Evolutionary conservation across 2,329 filamentous ascomycete genomes (phyloP), one percentile per base, ranked within the genome.

Genomic region (Akanthomyces lecanii): DNA sequence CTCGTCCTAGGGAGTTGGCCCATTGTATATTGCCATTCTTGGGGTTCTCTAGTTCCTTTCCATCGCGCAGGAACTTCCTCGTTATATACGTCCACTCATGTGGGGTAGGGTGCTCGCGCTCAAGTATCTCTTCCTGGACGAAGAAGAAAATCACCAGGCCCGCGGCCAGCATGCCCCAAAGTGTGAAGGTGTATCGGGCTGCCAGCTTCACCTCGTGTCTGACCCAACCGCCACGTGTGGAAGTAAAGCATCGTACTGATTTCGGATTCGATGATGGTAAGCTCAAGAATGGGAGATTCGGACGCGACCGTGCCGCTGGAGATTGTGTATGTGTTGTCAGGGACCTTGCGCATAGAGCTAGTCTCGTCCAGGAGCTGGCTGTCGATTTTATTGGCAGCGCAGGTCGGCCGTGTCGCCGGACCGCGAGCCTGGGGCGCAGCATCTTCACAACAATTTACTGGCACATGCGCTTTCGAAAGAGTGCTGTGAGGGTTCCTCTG

Each of bases 101-200:
- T 1, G 94, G 93, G 1, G 91, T 93, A 0, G 92, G 92, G 72
- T 88, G 91, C 59, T 84, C 80, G 54, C 88, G 83, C 76, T 97
- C 92, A 51, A 91, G 79, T 65, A 82, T 79, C 74, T 96, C 91
- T 70, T 93, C 88, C 71, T 89, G 82, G 42, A 92, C 72, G 18
- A 88, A 88, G 66, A 87, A 85, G 67, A 83, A 82, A 45, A 87
- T 84, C 11, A 89, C 77, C 45, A 85, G 78, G 48, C 86, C 75
- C 64, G 89, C 82, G 51, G 82, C 77, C 8, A 87, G 74, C 47
- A 87, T 82, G 16, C 86, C 82, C 81, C 87, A 93, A 47, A 90
- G 74, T 33, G 85, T 81, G n/a, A 82, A 69, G 0, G 83, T 87
- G 73, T 86, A 91, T 67, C 90, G 90, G 38, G 87, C 77, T 47